Conservation (phyloP, 129 eudicot genomes). For the Centrapalus pauciflorus region DNA sequence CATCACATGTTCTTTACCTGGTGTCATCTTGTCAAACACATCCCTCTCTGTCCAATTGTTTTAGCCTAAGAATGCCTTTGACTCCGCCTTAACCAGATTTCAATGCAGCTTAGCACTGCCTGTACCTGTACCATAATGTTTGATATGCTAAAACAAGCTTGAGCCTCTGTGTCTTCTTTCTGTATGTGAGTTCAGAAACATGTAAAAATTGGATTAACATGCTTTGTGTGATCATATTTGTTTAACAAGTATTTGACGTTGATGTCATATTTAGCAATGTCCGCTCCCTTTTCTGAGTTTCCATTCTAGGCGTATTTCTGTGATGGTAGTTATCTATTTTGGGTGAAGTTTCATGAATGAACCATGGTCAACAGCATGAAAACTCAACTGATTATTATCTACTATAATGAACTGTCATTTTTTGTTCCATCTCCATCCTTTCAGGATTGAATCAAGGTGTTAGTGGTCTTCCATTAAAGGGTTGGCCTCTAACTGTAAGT, state of each 20-base stretch:
- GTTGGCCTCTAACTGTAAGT: slow-evolving; percentile 91
- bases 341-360: neutral
- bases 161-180: too few relatives aligned
- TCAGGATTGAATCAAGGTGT: slow-evolving; percentile 68
- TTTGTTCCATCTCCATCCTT: neutral
- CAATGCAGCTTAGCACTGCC: neutral
- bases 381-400: neutral
- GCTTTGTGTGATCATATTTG: neutral
- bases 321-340: slow-evolving; percentile 1
- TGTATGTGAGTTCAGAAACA: neutral
- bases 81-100: neutral
- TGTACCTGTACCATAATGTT: neutral
- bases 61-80: neutral
- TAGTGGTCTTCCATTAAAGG: slow-evolving; percentile 73
- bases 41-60: neutral
- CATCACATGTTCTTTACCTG: neutral
- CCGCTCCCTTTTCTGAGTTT: neutral
- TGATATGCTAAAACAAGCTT: neutral
- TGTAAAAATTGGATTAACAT: neutral
- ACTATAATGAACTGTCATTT: neutral
- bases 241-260: neutral
- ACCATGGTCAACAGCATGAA: slow-evolving; percentile 1
- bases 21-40: neutral
- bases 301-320: slow-evolving; percentile 5
- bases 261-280: too few relatives aligned